Base-by-base conservation (phyloP, 768 basidiomycete species). In the Plicaturopsis crispa region DNA sequence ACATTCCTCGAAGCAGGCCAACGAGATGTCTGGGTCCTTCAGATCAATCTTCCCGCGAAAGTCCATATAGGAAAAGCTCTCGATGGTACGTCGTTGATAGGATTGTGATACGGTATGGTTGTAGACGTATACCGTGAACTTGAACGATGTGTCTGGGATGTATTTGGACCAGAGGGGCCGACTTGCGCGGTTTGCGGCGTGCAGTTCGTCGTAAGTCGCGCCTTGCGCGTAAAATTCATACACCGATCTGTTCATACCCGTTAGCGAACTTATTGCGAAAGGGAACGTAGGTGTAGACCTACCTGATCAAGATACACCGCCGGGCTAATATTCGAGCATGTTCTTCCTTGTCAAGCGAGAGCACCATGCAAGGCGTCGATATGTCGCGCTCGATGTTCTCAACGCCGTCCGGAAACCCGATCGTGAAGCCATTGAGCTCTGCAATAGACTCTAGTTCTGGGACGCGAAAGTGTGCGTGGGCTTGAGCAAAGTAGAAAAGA, bases 1-100 rank as follows among this genome's bases (percentile, higher is more conserved):
- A 92, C 92, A 94, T 64, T 94, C 92, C 66, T 96, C 93, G 39
- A 84, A 86, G 36, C 82, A 78, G 0, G 76, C 73, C 18, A 89
- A 62, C 6, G 70, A 70, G 21, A 90, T 72, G 31, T 90, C 77
- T 0, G 93, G 86, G 31, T 67, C 66, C 44, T 78, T 80, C 75
- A 98, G 75, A 38, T 85, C 78, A 47, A 96, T 88, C 48, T 73
- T 73, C 10, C 92, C 92, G 41, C 69, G 57, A 45, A 91, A 80
- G 14, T 63, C 78, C 84, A 97, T 90, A 53, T 89, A 96, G 2
- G 70, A 59, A 56, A 99, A 97, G 47, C 70, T 70, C 52, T 91
- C 81, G 31, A 94, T 76, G 31, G 86, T 65, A 11, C 73, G 62
- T 42, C 62, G 69, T 48, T 88, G 84, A 12, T 81, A 70, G 26